Conservation (phyloP, 768 basidiomycete species). For the Leucosporidium creatinivorum region DNA sequence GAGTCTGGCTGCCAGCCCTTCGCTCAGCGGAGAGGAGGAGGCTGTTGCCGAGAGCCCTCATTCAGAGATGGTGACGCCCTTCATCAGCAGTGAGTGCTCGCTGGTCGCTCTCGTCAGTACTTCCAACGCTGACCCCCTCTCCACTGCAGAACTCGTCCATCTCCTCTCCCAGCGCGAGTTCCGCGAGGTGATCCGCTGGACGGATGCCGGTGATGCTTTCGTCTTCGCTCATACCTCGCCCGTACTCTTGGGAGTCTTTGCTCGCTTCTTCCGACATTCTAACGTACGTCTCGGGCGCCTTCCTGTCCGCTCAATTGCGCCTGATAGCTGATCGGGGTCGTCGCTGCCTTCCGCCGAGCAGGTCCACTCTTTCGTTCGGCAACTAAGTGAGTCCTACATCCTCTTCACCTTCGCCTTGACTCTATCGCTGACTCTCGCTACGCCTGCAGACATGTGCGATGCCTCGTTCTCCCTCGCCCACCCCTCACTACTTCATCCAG, state of each 20-base stretch:
- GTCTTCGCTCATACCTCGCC: conserved; percentile 11
- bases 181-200: conserved; percentile 16
- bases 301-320: too few species aligned
- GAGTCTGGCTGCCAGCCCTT: too few species aligned
- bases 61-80: too few species aligned
- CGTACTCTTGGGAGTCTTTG: not conserved
- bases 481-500: not conserved
- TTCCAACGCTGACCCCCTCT: too few species aligned
- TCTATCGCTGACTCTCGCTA: not conserved
- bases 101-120: too few species aligned
- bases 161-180: conserved; percentile 7
- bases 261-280: conserved; percentile 22
- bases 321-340: too few species aligned
- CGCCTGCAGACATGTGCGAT: conserved; percentile 3
- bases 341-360: too few species aligned
- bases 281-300: not conserved
- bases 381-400: conserved; percentile 19
- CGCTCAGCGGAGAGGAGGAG: too few species aligned
- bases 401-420: not conserved
- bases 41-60: too few species aligned
- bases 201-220: conserved; percentile 10
- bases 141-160: conserved; percentile 3
- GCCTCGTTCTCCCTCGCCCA: conserved; percentile 2
- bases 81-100: too few species aligned
- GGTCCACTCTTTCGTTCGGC: conserved; percentile 20